A percentile compares a stretch with the other conserved stretches of the same genome.
These are phyloP conservation scores for Penicillium waksmanii DNA, from an alignment of 495 filamentous ascomycete genomes.

Conservation along the genomic window DNA sequence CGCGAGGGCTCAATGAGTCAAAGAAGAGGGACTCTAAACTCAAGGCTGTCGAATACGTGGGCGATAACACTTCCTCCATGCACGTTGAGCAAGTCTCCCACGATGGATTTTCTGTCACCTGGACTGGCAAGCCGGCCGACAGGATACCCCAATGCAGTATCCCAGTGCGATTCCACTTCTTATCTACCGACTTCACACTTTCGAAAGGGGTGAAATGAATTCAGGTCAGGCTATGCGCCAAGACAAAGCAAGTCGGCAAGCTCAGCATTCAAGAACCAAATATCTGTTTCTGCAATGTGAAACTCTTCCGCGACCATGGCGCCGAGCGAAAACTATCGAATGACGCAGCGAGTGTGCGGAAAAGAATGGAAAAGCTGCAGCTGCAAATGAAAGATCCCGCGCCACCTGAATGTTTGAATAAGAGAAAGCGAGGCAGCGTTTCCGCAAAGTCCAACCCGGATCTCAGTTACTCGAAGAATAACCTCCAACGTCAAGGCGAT, in stretches of 20 bases:
- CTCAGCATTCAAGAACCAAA: constrained; percentile 47
- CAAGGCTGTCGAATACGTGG: constrained; percentile 87
- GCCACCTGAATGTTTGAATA: background rate
- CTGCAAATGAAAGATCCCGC: background rate
- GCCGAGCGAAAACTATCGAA: constrained; percentile 95
- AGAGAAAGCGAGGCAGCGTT: constrained; percentile 10
- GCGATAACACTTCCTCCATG: constrained; percentile 57
- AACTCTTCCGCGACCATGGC: constrained; percentile 95
- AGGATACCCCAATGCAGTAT: constrained; percentile 73
- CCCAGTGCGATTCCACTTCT: constrained; percentile 95
- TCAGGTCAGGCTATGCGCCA: constrained; percentile 86
- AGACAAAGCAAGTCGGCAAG: constrained; percentile 64
- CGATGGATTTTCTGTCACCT: constrained; percentile 89
- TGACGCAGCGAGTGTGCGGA: constrained; percentile 86
- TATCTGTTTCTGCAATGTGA: constrained; percentile 93
- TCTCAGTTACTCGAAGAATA: background rate
- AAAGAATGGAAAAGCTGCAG: constrained; percentile 91
- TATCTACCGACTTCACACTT: constrained; percentile 97
- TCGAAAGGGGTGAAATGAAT: constrained; percentile 98
- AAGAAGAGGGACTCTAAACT: constrained; percentile 70
- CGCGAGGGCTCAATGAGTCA: constrained; percentile 59
- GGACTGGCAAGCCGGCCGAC: constrained; percentile 68
- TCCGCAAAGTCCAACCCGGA: background rate
- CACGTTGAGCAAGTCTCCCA: constrained; percentile 75
- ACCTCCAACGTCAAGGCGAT: background rate